A percentile compares a stretch with the other conserved stretches of the same genome.
phyloP scores from a whole-genome alignment of 202 grass and related monocot species.

The Schoenoplectus triqueter region DNA sequence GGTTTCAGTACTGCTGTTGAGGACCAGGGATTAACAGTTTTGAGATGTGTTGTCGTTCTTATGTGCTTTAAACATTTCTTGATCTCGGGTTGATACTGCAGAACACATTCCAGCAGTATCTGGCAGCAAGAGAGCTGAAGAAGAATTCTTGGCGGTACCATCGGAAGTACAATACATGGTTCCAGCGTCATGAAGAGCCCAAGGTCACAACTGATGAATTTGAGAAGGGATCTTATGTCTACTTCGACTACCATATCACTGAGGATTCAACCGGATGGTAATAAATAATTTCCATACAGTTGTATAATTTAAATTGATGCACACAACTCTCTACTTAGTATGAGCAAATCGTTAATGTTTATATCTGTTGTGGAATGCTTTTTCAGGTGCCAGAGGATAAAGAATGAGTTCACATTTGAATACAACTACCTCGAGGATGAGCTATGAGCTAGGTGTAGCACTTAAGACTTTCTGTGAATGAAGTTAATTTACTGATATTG shows the following conservation, averaged over 20 bases:
- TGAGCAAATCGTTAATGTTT: neutral
- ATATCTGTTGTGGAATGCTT: slow-evolving; percentile 22
- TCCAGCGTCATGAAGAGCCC: slow-evolving; percentile 95
- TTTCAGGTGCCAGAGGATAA: slow-evolving; percentile 98
- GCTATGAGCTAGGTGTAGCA: slow-evolving; percentile 35
- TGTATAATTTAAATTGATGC: neutral
- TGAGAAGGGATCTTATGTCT: slow-evolving; percentile 93
- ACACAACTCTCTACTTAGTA: neutral
- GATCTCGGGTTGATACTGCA: slow-evolving; percentile 39
- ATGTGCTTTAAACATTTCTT: slow-evolving; percentile 15
- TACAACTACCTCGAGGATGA: slow-evolving; percentile 98
- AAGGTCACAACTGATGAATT: slow-evolving; percentile 96
- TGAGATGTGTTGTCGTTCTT: neutral
- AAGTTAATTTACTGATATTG: slow-evolving; percentile 26
- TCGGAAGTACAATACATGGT: slow-evolving; percentile 95
- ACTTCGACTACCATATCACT: slow-evolving; percentile 87
- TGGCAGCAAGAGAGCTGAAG: slow-evolving; percentile 90
- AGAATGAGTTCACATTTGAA: slow-evolving; percentile 92
- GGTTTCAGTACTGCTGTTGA: no score
- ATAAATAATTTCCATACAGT: neutral
- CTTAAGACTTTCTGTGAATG: slow-evolving; percentile 16
- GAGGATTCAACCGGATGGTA: slow-evolving; percentile 86
- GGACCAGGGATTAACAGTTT: neutral
- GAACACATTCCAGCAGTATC: slow-evolving; percentile 93
- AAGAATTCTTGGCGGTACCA: slow-evolving; percentile 99